Evolutionary conservation across 78 protist genomes (phyloP).

Genomic region (Dictyostelium firmibasis): DNA sequence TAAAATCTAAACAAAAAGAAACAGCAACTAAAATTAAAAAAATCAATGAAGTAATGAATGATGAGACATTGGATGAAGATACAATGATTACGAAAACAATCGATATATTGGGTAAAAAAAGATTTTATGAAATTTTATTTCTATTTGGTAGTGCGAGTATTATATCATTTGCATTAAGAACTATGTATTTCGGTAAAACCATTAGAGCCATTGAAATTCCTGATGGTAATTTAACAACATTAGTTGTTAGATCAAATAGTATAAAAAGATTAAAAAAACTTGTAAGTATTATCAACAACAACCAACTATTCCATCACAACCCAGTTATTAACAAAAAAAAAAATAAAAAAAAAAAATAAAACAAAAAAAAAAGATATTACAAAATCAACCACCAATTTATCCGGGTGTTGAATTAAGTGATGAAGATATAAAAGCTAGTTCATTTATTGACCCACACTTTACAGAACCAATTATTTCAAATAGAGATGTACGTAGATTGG

Average conservation of each 20-base stretch:
- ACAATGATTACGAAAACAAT: not conserved
- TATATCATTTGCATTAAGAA: slow-evolving; percentile 39
- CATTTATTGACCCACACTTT: slow-evolving; percentile 67
- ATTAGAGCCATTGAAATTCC: slow-evolving; percentile 73
- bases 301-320: too few species aligned
- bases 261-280: slow-evolving; percentile 9
- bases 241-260: slow-evolving; percentile 21
- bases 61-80: not conserved
- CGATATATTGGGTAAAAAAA: not conserved
- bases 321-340: too few species aligned
- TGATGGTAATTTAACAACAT: slow-evolving; percentile 67
- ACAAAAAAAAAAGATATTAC: slow-evolving; percentile 22
- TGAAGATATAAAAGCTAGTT: slow-evolving; percentile 53
- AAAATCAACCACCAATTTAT: slow-evolving; percentile 36
- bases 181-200: slow-evolving; percentile 60
- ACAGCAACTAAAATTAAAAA: not conserved
- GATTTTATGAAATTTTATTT: slow-evolving; percentile 43
- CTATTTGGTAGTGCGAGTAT: slow-evolving; percentile 53
- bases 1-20: not conserved
- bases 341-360: too few species aligned
- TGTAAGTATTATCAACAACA: not conserved
- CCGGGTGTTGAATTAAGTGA: slow-evolving; percentile 46
- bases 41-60: not conserved
- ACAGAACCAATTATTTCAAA: slow-evolving; percentile 53
- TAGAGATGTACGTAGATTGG: slow-evolving; percentile 33